Evolutionary conservation across 345 rosid species (phyloP).

Genomic region (Erodium maritimum): DNA sequence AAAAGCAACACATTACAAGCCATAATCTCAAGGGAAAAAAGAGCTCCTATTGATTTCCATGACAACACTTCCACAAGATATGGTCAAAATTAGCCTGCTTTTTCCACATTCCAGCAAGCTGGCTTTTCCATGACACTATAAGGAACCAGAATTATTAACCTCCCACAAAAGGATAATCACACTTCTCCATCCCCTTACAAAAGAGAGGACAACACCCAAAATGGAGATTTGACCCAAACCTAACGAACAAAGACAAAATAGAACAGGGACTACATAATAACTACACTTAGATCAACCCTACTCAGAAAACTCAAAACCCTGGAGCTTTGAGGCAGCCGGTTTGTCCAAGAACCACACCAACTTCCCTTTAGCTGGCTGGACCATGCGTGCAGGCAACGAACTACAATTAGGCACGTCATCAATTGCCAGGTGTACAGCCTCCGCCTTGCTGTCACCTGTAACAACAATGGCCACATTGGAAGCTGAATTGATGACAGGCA

Average conservation of each 20-base stretch:
- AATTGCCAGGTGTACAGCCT: conserved; percentile 50
- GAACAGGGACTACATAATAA: conserved; percentile 7
- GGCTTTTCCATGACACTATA: neutral
- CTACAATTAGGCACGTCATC: conserved; percentile 34
- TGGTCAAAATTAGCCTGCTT: neutral
- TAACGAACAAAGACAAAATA: neutral
- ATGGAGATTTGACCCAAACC: conserved; percentile 1
- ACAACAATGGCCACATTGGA: conserved; percentile 62
- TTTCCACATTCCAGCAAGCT: neutral
- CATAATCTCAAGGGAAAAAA: too few species aligned
- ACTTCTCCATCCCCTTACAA: conserved; percentile 18
- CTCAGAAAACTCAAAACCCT: conserved; percentile 28
- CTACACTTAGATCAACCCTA: neutral
- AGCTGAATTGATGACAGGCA: conserved; percentile 87
- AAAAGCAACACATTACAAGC: too few species aligned
- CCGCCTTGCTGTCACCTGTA: conserved; percentile 68
- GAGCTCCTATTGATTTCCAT: too few species aligned
- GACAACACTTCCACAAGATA: too few species aligned
- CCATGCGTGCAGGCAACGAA: conserved; percentile 51
- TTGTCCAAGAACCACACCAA: conserved; percentile 81
- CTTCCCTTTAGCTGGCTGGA: conserved; percentile 54
- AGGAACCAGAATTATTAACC: conserved; percentile 23
- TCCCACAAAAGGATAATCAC: conserved; percentile 19
- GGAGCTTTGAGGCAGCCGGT: conserved; percentile 60
- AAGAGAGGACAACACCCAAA: neutral